phyloP scores from a whole-genome alignment of 129 eudicot species.

The Erigeron canadensis region DNA sequence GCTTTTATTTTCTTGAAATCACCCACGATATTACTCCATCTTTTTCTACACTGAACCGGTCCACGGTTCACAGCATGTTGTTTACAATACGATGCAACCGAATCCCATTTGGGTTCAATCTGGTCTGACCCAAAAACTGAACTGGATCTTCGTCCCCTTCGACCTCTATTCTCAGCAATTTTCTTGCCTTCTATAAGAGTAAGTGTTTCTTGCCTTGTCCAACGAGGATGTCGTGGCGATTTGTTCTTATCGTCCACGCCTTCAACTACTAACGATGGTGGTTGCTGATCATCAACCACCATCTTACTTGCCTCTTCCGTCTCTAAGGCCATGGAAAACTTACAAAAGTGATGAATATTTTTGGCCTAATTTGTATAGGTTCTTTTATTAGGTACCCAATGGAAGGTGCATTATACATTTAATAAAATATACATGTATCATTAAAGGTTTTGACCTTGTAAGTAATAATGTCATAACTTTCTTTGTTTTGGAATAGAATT shows the following conservation, averaged over 20 bases:
- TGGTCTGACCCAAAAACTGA: conserved; percentile 54
- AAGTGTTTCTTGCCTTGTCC: conserved; percentile 78
- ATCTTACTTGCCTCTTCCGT: conserved; percentile 30
- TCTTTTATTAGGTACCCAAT: background rate
- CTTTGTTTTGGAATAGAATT: conserved; percentile 31
- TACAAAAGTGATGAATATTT: conserved; percentile 2
- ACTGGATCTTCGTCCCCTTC: conserved; percentile 56
- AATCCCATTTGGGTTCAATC: conserved; percentile 78
- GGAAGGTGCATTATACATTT: conserved; percentile 2
- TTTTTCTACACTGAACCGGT: conserved; percentile 77
- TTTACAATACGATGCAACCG: conserved; percentile 64
- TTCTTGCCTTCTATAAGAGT: conserved; percentile 71
- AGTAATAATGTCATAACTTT: conserved; percentile 33
- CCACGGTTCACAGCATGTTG: conserved; percentile 64
- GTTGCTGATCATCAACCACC: conserved; percentile 35
- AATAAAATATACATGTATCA: background rate
- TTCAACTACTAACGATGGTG: conserved; percentile 24
- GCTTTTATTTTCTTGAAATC: conserved; percentile 64
- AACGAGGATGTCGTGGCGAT: conserved; percentile 67
- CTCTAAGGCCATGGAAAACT: conserved; percentile 40
- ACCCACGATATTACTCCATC: conserved; percentile 83
- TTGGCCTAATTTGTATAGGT: conserved; percentile 23
- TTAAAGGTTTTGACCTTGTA: conserved; percentile 34
- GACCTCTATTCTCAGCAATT: conserved; percentile 59
- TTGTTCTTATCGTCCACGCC: conserved; percentile 42